These are phyloP conservation scores for Hondaea fermentalgiana DNA, from an alignment of 108 stramenopile genomes.

Conservation along the genomic window DNA sequence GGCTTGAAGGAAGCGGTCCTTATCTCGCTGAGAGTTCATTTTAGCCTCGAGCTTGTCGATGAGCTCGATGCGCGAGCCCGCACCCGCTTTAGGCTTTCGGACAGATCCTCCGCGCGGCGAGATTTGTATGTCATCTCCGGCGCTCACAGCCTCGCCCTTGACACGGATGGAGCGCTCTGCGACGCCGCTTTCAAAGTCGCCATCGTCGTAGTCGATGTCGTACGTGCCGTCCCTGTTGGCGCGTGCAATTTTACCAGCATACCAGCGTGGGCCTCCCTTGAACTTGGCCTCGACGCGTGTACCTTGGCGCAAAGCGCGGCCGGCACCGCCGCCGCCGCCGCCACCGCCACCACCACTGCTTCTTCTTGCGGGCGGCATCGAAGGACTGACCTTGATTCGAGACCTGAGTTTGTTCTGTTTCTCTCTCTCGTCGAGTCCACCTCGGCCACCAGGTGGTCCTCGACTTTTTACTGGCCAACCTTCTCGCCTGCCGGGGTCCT, in stretches of 20 bases:
- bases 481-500: too few species aligned
- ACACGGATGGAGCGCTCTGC: neutral
- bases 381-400: too few species aligned
- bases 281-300: slow-evolving; percentile 32
- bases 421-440: too few species aligned
- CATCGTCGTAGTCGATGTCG: slow-evolving; percentile 41
- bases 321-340: too few species aligned
- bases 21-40: neutral
- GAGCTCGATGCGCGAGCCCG: neutral
- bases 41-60: neutral
- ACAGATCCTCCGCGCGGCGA: neutral
- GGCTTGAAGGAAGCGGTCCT: neutral
- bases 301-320: neutral
- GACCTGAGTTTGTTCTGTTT: too few species aligned
- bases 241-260: slow-evolving; percentile 18
- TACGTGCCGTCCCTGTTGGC: slow-evolving; percentile 30
- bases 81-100: neutral
- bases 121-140: neutral
- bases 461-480: too few species aligned
- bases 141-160: neutral
- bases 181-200: slow-evolving; percentile 18
- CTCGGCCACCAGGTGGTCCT: too few species aligned
- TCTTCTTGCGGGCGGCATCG: too few species aligned
- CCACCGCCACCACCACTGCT: too few species aligned
- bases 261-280: slow-evolving; percentile 24